A percentile compares a stretch with the other conserved stretches of the same genome.
Conservation (phyloP, 2,329 filamentous ascomycete species). For the Xylariales sp. region DNA sequence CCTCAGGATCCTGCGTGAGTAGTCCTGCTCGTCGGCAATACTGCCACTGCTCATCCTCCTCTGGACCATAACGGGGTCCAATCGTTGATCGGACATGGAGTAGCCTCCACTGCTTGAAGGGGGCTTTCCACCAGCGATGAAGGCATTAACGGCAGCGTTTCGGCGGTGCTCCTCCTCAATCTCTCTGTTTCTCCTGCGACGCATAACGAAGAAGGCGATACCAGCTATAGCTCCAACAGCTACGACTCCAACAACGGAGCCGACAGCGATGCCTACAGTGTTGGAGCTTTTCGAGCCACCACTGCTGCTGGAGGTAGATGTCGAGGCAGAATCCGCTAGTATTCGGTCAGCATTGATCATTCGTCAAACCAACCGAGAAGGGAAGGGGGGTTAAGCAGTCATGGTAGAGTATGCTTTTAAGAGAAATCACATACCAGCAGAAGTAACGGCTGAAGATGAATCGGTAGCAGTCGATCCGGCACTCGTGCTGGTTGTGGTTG, state of each 20-base stretch:
- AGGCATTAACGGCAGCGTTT: constrained; percentile 74
- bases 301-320: constrained; percentile 17
- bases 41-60: constrained; percentile 88
- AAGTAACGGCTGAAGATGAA: constrained; percentile 13
- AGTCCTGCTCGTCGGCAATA: constrained; percentile 96
- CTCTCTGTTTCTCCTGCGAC: constrained; percentile 69
- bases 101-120: constrained; percentile 58
- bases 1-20: constrained; percentile 92
- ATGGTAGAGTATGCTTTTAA: no score
- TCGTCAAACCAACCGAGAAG: no score
- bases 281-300: constrained; percentile 47
- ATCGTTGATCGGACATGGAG: constrained; percentile 76
- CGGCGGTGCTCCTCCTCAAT: constrained; percentile 82
- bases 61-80: constrained; percentile 82
- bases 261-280: constrained; percentile 80
- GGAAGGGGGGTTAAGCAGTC: no score
- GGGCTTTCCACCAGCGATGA: constrained; percentile 62
- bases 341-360: no score
- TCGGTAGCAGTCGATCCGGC: constrained; percentile 13
- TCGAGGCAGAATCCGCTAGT: no score
- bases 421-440: not conserved
- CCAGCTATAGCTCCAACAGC: constrained; percentile 62
- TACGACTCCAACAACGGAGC: constrained; percentile 80
- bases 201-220: constrained; percentile 69
- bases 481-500: constrained; percentile 9